These are phyloP conservation scores for Lactarius trivialis DNA, from an alignment of 768 basidiomycete genomes.

Conservation along the genomic window DNA sequence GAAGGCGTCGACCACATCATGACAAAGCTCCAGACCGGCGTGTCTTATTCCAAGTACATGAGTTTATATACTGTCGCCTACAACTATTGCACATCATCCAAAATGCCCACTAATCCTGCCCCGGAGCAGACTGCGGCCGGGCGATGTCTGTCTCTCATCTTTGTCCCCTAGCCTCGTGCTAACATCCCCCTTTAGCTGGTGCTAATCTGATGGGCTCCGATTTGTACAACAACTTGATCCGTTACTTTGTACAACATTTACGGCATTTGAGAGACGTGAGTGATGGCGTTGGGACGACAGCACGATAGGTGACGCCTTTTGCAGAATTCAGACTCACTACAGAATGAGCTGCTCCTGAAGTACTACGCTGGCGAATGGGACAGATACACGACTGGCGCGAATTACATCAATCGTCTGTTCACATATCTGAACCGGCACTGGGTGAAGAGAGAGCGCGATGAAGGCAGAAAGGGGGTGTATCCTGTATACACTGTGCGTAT, in stretches of 20 bases:
- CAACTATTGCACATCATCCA: slow-evolving; percentile 94
- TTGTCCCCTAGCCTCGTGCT: neutral
- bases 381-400: slow-evolving; percentile 93
- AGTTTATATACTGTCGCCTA: slow-evolving; percentile 87
- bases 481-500: slow-evolving; percentile 85
- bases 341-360: slow-evolving; percentile 81
- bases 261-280: slow-evolving; percentile 55
- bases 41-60: slow-evolving; percentile 89
- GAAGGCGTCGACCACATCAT: slow-evolving; percentile 89
- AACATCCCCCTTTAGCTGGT: slow-evolving; percentile 47
- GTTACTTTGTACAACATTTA: slow-evolving; percentile 83
- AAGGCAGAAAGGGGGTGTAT: slow-evolving; percentile 92
- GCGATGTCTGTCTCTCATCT: slow-evolving; percentile 47
- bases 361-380: slow-evolving; percentile 95
- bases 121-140: slow-evolving; percentile 34
- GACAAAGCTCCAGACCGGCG: slow-evolving; percentile 83
- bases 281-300: slow-evolving; percentile 28
- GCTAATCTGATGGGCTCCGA: slow-evolving; percentile 97
- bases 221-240: slow-evolving; percentile 90
- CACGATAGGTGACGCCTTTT: slow-evolving; percentile 2
- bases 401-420: slow-evolving; percentile 95
- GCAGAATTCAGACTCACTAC: slow-evolving; percentile 71
- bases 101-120: slow-evolving; percentile 51
- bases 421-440: slow-evolving; percentile 98
- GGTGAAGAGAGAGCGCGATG: slow-evolving; percentile 97